These are phyloP conservation scores for Violaceomyces palustris DNA, from an alignment of 1,284 basidiomycete species.

Conservation along the genomic window DNA sequence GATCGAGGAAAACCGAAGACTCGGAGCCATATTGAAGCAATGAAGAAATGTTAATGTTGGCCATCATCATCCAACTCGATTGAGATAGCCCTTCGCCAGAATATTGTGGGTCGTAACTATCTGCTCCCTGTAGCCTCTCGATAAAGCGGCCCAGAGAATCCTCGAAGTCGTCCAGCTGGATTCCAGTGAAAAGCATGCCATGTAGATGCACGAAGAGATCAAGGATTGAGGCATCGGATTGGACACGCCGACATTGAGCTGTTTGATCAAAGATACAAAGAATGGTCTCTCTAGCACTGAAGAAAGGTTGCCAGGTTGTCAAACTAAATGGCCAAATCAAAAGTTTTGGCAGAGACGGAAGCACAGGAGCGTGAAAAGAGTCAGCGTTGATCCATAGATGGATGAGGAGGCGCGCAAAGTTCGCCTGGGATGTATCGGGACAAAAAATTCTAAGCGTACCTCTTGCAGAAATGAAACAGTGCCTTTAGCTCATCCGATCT, in stretches of 20 bases:
- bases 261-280: slow-evolving; percentile 74
- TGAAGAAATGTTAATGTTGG: slow-evolving; percentile 71
- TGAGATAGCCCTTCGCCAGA: slow-evolving; percentile 54
- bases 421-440: too few relatives aligned
- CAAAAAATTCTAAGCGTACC: too few relatives aligned
- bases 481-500: slow-evolving; percentile 74
- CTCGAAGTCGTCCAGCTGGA: slow-evolving; percentile 84
- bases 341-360: too few relatives aligned
- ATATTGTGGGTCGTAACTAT: too few relatives aligned
- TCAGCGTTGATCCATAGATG: too few relatives aligned
- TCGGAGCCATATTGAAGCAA: slow-evolving; percentile 83
- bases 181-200: slow-evolving; percentile 90
- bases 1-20: slow-evolving; percentile 61
- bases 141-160: slow-evolving; percentile 75
- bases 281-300: slow-evolving; percentile 78
- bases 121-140: slow-evolving; percentile 63
- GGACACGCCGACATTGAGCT: slow-evolving; percentile 58
- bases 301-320: slow-evolving; percentile 82
- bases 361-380: too few relatives aligned
- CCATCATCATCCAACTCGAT: slow-evolving; percentile 95
- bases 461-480: slow-evolving; percentile 92
- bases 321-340: too few relatives aligned
- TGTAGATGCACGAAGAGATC: slow-evolving; percentile 88
- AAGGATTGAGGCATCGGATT: slow-evolving; percentile 67
- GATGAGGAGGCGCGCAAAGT: too few relatives aligned